These are phyloP conservation scores for Neofusicoccum umdonicola DNA, from an alignment of 2,329 filamentous ascomycete species.

Conservation along the genomic window DNA sequence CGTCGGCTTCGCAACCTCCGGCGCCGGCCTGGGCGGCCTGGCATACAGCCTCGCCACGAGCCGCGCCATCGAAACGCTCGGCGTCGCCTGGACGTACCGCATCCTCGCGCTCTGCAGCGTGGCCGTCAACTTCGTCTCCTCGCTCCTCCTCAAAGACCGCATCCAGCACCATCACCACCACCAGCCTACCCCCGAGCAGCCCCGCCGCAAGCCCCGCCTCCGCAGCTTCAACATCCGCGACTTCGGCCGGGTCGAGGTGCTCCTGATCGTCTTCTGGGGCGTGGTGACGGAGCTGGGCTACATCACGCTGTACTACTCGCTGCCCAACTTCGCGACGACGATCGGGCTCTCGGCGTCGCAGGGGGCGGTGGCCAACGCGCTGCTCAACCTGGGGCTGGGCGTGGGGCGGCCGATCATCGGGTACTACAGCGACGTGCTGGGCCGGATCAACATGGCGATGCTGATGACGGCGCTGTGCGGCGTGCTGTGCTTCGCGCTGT, in stretches of 20 bases:
- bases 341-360: constrained; percentile 39
- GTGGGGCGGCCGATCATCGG: constrained; percentile 49
- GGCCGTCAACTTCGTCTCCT: constrained; percentile 24
- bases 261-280: constrained; percentile 37
- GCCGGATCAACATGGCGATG: constrained; percentile 44
- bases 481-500: constrained; percentile 44
- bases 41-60: constrained; percentile 27
- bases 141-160: constrained; percentile 29
- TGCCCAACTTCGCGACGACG: constrained; percentile 43
- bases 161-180: not conserved
- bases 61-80: constrained; percentile 29
- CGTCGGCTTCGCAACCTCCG: constrained; percentile 34
- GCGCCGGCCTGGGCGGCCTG: constrained; percentile 36
- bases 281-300: constrained; percentile 46
- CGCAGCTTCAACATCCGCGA: constrained; percentile 26
- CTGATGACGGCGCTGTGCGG: constrained; percentile 32
- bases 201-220: constrained; percentile 26
- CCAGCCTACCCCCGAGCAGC: constrained; percentile 12
- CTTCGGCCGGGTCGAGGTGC: constrained; percentile 32
- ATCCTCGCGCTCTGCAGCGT: constrained; percentile 30
- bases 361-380: constrained; percentile 37
- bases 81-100: constrained; percentile 28
- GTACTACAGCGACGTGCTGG: constrained; percentile 45
- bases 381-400: constrained; percentile 50
- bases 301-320: constrained; percentile 41